Evolutionary conservation across 768 basidiomycete genomes (phyloP), one percentile per base, ranked within the genome.

Genomic region (Psilocybe azurescens): DNA sequence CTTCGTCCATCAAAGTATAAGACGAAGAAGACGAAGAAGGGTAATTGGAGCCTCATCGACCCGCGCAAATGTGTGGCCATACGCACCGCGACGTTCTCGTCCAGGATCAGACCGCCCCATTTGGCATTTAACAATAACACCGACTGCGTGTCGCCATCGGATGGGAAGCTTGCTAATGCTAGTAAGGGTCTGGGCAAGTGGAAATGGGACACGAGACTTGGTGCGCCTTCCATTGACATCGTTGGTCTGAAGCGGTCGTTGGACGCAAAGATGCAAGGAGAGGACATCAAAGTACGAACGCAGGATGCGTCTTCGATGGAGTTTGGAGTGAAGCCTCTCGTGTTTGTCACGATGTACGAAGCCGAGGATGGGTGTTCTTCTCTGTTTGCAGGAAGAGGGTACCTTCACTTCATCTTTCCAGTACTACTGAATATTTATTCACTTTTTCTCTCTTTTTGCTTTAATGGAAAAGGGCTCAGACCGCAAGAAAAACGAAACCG

Each of bases 11-110:
- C n/a, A 16, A 38, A 41, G 33, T 28, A n/a, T 24, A 8, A 29
- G 6, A 11, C 58, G 58, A 56, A 53, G 11, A 24, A 24, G 50
- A 47, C 10, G 3, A 64, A 47, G 47, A 63, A 53, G 47, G 61
- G 56, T 11, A 53, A 46, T 10, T 70, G 73, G 68, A 68, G 56
- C 20, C 64, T 75, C 8, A 71, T 77, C 10, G 76, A 81, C 58
- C 77, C 79, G 39, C 73, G 74, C 36, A 78, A 72, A 53, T 61
- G 72, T 67, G 36, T 72, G 73, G 69, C 72, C 58, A 60, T 67
- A 58, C 28, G 71, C 66, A 68, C 61, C 8, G 64, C 65, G 46
- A 61, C 62, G 9, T 66, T 64, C 53, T 56, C 64, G 6, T 65
- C 59, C 30, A 61, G 53, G 14, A 52, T 65, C 46, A 60, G 62